phyloP scores from a whole-genome alignment of 1,284 basidiomycete genomes.

The Agroathelia rolfsii region DNA sequence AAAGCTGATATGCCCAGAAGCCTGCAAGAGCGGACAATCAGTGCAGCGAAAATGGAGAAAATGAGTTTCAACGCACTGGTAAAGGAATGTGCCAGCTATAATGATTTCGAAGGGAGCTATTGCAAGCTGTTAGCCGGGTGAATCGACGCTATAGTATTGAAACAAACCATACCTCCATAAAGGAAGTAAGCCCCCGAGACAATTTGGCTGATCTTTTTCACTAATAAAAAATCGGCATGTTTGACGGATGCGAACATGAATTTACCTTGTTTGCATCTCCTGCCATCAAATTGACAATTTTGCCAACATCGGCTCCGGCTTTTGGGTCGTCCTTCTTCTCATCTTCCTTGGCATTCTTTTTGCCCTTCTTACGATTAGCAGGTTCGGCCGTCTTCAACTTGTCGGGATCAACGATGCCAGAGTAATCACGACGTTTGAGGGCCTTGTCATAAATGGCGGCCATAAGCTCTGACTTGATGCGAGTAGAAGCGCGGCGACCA shows the following conservation, averaged over 20 bases:
- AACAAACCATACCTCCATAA: conserved; percentile 50
- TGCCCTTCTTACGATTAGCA: conserved; percentile 14
- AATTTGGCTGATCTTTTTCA: conserved; percentile 35
- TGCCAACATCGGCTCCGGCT: conserved; percentile 63
- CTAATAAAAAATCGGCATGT: neutral
- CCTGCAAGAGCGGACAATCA: too few species aligned
- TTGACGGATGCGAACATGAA: neutral
- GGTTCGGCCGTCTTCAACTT: too few species aligned
- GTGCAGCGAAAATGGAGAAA: too few species aligned
- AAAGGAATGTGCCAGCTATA: conserved; percentile 70
- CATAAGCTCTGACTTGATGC: conserved; percentile 52
- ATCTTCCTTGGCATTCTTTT: conserved; percentile 22
- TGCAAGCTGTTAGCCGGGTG: conserved; percentile 3
- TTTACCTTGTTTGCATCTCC: conserved; percentile 52
- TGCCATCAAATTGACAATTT: conserved; percentile 75
- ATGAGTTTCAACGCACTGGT: conserved; percentile 65
- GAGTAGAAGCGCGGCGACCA: conserved; percentile 44
- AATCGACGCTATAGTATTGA: conserved; percentile 11
- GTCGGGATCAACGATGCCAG: conserved; percentile 58
- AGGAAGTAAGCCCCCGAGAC: conserved; percentile 48
- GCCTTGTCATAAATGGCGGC: conserved; percentile 86
- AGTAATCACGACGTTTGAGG: conserved; percentile 75
- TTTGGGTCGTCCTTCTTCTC: conserved; percentile 51
- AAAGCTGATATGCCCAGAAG: conserved; percentile 80
- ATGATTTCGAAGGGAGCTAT: conserved; percentile 71